Evolutionary conservation across 805 yeast species (phyloP), one percentile per base, ranked within the genome.

Genomic region (Candida yuanshanica): DNA sequence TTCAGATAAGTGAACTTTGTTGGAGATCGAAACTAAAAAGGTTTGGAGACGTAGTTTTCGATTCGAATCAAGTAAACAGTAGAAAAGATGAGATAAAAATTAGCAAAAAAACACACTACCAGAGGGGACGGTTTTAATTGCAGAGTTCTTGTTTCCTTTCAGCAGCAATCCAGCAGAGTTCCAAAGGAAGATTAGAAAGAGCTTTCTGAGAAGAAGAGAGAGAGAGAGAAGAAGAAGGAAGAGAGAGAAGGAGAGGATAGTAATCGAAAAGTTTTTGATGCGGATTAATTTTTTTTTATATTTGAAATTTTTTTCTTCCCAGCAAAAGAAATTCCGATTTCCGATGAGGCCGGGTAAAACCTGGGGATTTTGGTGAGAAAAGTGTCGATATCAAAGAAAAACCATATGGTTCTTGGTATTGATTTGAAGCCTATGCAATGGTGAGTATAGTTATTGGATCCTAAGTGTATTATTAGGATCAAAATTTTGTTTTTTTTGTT

Each of bases 141-240:
- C 33, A 33, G 33, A 35, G 37, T 24, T 29, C 18, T 16, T 37
- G 18, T 32, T 40, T 34, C 21, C 37, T 32, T 34, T 34, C 31
- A 27, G 31, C 31, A 27, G 31, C 31, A 14, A 8, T 16, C 31
- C 31, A 27, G 31, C 3, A 31, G 20, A 17, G n/a, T 31, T 39
- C 33, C 46, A 43, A 39, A 38, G 40, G 40, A 43, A 42, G 40
- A 42, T 43, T 43, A 37, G 41, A 45, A 53, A 51, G 58, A 50
- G 58, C 53, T 53, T 55, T 53, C 59, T 55, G 59, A 53, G 53
- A 53, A 48, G 39, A 27, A 43, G 44, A 42, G 45, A 43, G 37
- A 44, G 46, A 48, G 45, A 62, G 66, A 67, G 68, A 47, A 63
- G 47, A 47, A 49, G 45, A 43, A 40, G 43, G 41, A 56, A 42